Base-by-base conservation (phyloP, 345 rosid species). In the Clausena lansium region DNA sequence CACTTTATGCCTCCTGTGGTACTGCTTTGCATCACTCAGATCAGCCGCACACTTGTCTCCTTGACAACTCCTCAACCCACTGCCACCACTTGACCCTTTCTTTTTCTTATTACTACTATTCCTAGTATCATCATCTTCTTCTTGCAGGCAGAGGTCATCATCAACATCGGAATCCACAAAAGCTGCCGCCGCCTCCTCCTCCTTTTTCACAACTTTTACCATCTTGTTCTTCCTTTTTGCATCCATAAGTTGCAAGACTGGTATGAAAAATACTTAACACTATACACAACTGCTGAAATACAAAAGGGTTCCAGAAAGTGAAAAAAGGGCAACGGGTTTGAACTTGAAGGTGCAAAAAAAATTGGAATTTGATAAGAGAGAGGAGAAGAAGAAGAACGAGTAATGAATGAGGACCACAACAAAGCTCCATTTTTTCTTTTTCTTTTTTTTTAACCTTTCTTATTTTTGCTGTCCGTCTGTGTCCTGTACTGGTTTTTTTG, bases 1-100 rank as follows among this genome's bases (percentile, higher is more conserved):
- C 28, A 94, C 97, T 86, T 79, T 88, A 78, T 94, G 98, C 79
- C 95, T 86, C 77, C 84, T 77, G 64, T 92, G 90, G 75, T 92
- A 94, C 32, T 63, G 89, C 78, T 85, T 91, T 3, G 90, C 87
- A 5, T 87, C 90, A 70, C 73, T 83, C 80, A 92, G 74, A 86
- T 91, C 93, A 77, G 82, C 82, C 52, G 60, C 70, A 74, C 97
- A 92, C 60, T 85, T 87, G 71, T 94, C 95, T 30, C 79, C 93
- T 79, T 91, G 97, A 60, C 97, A 94, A 73, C 85, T 83, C 80
- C 83, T 86, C 74, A 30, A 32, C 45, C 59, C 82, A 54, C 83
- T 85, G 57, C 86, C 77, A 14, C 82, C 84, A 28, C 73, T 74
- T 2, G 76, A 67, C 1, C 27, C 71, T 66, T 75, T 88, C 83